Evolutionary conservation across 495 filamentous ascomycete species (phyloP).

Genomic region (Tuber magnatum): DNA sequence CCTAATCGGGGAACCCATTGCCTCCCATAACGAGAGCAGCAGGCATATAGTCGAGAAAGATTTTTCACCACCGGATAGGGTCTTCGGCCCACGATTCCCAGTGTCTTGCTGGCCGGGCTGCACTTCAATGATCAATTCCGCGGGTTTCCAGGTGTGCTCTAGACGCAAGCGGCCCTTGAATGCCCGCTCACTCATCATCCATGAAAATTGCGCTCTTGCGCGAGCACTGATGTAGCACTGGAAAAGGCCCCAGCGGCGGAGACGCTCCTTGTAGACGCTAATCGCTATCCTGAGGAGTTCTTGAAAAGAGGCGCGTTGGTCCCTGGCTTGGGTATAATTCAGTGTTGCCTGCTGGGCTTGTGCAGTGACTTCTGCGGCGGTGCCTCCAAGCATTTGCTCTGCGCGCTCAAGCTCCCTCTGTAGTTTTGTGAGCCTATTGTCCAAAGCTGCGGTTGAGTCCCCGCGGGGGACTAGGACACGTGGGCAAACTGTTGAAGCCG

Average conservation of each 20-base stretch:
- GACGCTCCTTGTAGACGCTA: slow-evolving; percentile 50
- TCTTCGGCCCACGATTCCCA: slow-evolving; percentile 72
- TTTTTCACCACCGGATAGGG: slow-evolving; percentile 91
- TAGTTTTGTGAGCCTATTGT: slow-evolving; percentile 57
- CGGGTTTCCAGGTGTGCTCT: slow-evolving; percentile 62
- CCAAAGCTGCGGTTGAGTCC: slow-evolving; percentile 58
- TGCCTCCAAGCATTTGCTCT: slow-evolving; percentile 56
- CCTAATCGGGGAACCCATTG: slow-evolving; percentile 89
- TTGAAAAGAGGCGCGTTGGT: slow-evolving; percentile 48
- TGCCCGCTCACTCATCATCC: slow-evolving; percentile 75
- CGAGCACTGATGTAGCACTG: slow-evolving; percentile 72
- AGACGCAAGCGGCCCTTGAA: slow-evolving; percentile 76
- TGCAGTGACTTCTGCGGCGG: slow-evolving; percentile 57
- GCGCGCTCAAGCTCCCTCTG: slow-evolving; percentile 50
- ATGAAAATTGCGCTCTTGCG: slow-evolving; percentile 77
- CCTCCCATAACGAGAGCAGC: slow-evolving; percentile 88
- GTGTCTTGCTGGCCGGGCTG: slow-evolving; percentile 62
- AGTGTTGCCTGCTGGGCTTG: slow-evolving; percentile 46
- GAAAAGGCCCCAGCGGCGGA: slow-evolving; percentile 71
- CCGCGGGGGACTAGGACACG: slow-evolving; percentile 61
- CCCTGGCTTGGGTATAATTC: slow-evolving; percentile 43
- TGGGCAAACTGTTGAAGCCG: slow-evolving; percentile 53
- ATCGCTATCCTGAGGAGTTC: slow-evolving; percentile 47
- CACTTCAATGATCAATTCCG: slow-evolving; percentile 76
- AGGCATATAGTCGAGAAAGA: slow-evolving; percentile 96